phyloP scores from a whole-genome alignment of 345 rosid genomes.

The Linum tenue region DNA sequence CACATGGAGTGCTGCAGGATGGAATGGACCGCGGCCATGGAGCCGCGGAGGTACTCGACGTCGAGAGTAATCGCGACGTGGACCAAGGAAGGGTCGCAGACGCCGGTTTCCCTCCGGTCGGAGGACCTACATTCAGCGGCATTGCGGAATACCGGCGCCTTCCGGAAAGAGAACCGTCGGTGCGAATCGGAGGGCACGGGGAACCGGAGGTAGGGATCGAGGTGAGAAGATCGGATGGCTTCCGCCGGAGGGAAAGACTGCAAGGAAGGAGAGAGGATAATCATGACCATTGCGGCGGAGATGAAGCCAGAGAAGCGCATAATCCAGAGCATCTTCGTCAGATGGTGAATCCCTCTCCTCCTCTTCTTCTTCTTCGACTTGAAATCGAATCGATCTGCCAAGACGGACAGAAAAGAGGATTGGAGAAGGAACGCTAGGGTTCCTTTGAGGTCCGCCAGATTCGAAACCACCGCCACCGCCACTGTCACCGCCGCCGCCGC shows the following conservation, averaged over 20 bases:
- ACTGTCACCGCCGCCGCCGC: background rate
- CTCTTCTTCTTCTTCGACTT: slow-evolving; percentile 22
- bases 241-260: slow-evolving; percentile 90
- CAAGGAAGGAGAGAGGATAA: slow-evolving; percentile 73
- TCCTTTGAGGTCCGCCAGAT: slow-evolving; percentile 28
- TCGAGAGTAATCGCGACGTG: slow-evolving; percentile 92
- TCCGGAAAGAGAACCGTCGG: slow-evolving; percentile 51
- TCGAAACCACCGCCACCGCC: background rate
- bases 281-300: slow-evolving; percentile 61
- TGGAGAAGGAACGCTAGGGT: slow-evolving; percentile 19
- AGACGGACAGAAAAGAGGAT: slow-evolving; percentile 9
- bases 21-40: slow-evolving; percentile 92
- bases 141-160: slow-evolving; percentile 57
- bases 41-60: slow-evolving; percentile 82
- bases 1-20: slow-evolving; percentile 65
- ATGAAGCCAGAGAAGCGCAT: slow-evolving; percentile 60
- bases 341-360: slow-evolving; percentile 20
- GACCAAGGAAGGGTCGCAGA: slow-evolving; percentile 69
- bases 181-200: slow-evolving; percentile 17
- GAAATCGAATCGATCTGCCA: slow-evolving; percentile 13
- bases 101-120: slow-evolving; percentile 25
- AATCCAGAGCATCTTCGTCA: slow-evolving; percentile 57
- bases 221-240: slow-evolving; percentile 72
- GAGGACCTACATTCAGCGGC: slow-evolving; percentile 62
- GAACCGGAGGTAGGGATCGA: slow-evolving; percentile 37